These are phyloP conservation scores for Skeletonema tropicum DNA, from an alignment of 108 stramenopile species.

Conservation along the genomic window DNA sequence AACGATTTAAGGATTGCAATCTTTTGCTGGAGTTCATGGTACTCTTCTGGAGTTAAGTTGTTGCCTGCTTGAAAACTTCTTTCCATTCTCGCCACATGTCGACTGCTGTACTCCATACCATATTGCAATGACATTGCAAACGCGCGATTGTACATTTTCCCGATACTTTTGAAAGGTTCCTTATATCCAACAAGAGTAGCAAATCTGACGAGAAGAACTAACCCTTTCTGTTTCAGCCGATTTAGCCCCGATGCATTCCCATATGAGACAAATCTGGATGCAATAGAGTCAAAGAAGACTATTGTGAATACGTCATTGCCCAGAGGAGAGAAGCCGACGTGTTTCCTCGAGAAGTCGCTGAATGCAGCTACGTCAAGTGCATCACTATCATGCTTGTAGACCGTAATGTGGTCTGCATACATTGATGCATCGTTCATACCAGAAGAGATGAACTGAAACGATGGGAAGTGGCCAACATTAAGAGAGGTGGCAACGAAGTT, in stretches of 20 bases:
- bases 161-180: conserved; percentile 39
- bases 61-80: conserved; percentile 25
- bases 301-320: conserved; percentile 54
- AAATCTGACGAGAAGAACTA: conserved; percentile 34
- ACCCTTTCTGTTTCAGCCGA: conserved; percentile 33
- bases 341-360: conserved; percentile 35
- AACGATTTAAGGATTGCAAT: conserved; percentile 37
- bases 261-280: conserved; percentile 35
- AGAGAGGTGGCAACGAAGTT: conserved; percentile 33
- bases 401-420: conserved; percentile 29
- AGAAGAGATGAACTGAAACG: conserved; percentile 31
- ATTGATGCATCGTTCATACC: conserved; percentile 42
- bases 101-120: conserved; percentile 27
- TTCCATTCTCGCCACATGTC: conserved; percentile 27
- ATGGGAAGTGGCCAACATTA: conserved; percentile 25
- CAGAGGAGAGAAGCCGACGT: conserved; percentile 25
- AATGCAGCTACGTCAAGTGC: conserved; percentile 12
- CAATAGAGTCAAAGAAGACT: conserved; percentile 46
- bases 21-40: conserved; percentile 48
- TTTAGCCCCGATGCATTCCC: conserved; percentile 40
- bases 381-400: conserved; percentile 20
- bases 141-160: conserved; percentile 49
- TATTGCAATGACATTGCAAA: conserved; percentile 42
- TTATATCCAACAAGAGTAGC: conserved; percentile 39
- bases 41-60: conserved; percentile 19